These are phyloP conservation scores for Kuraishia molischiana DNA, from an alignment of 805 yeast species.

Conservation along the genomic window DNA sequence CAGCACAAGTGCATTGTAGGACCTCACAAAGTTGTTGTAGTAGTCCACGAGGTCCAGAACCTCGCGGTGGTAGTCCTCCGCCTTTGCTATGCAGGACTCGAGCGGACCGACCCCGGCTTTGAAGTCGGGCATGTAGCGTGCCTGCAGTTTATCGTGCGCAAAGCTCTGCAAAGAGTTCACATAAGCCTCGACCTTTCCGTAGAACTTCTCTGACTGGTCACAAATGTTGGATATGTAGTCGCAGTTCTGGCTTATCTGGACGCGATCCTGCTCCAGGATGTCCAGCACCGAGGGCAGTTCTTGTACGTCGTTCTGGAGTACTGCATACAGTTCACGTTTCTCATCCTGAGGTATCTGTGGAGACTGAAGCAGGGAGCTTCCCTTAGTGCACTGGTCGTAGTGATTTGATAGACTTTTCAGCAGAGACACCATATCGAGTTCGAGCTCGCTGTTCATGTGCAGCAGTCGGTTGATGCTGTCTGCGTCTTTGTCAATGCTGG, in stretches of 20 bases:
- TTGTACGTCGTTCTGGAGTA: conserved; percentile 39
- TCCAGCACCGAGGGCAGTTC: conserved; percentile 50
- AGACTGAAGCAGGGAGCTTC: conserved; percentile 26
- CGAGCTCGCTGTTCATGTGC: conserved; percentile 37
- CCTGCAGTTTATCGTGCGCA: conserved; percentile 16
- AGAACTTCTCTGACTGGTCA: conserved; percentile 11
- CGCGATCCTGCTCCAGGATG: conserved; percentile 24
- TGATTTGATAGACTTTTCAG: conserved; percentile 70
- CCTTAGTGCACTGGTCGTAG: conserved; percentile 67
- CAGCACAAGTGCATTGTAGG: conserved; percentile 40
- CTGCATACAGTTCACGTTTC: conserved; percentile 29
- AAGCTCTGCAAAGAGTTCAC: conserved; percentile 16
- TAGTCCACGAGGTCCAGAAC: conserved; percentile 30
- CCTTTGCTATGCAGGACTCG: conserved; percentile 6
- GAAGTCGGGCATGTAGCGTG: conserved; percentile 10
- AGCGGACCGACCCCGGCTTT: conserved; percentile 5
- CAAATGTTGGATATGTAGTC: conserved; percentile 15
- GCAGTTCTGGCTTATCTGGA: conserved; percentile 17
- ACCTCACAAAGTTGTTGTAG: conserved; percentile 36
- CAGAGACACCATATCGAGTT: conserved; percentile 59
- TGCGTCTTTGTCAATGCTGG: conserved; percentile 1
- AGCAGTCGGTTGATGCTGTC: conserved; percentile 16
- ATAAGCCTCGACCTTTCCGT: conserved; percentile 9
- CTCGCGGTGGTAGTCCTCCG: conserved; percentile 8
- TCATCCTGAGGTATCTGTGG: conserved; percentile 16